Conservation (phyloP, 139 green algal genomes). For the Monoraphidium neglectum region DNA sequence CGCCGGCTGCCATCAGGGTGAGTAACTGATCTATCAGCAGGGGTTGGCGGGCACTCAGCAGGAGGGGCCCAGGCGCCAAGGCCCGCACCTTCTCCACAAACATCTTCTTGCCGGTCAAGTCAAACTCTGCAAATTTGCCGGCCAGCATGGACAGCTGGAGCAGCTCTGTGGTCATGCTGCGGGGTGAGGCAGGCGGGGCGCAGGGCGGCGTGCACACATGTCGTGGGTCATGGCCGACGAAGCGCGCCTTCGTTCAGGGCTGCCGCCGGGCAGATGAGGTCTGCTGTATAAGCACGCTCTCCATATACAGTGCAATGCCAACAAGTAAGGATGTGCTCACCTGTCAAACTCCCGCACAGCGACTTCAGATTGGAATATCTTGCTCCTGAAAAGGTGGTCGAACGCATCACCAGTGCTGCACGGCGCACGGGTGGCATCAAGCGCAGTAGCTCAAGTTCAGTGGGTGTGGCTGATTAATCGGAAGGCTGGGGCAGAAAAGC, state of each 20-base stretch:
- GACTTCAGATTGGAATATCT: slow-evolving; percentile 27
- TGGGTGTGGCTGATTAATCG: no score
- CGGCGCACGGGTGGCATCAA: no score
- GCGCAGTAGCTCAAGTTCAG: no score
- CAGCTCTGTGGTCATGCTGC: slow-evolving; percentile 36
- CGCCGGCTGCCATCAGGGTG: no score
- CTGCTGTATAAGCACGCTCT: neutral
- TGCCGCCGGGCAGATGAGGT: neutral
- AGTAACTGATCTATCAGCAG: no score
- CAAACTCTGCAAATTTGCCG: slow-evolving; percentile 50
- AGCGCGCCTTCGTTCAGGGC: neutral
- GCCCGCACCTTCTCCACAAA: slow-evolving; percentile 47
- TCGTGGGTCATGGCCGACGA: neutral
- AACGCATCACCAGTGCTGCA: slow-evolving; percentile 20
- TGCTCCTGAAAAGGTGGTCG: slow-evolving; percentile 27
- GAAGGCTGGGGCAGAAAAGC: no score
- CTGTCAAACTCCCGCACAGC: slow-evolving; percentile 35
- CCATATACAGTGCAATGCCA: neutral
- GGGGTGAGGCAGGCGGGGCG: neutral
- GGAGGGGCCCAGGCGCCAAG: no score
- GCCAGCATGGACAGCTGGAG: slow-evolving; percentile 36
- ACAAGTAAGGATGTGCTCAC: neutral
- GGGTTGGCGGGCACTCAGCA: no score
- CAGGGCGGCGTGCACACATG: neutral
- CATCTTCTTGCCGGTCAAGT: slow-evolving; percentile 51